Percentiles rank a stretch among this genome's conserved stretches.
These are phyloP conservation scores for Hyaloscypha variabilis DNA, from an alignment of 495 filamentous ascomycete species.

Conservation along the genomic window DNA sequence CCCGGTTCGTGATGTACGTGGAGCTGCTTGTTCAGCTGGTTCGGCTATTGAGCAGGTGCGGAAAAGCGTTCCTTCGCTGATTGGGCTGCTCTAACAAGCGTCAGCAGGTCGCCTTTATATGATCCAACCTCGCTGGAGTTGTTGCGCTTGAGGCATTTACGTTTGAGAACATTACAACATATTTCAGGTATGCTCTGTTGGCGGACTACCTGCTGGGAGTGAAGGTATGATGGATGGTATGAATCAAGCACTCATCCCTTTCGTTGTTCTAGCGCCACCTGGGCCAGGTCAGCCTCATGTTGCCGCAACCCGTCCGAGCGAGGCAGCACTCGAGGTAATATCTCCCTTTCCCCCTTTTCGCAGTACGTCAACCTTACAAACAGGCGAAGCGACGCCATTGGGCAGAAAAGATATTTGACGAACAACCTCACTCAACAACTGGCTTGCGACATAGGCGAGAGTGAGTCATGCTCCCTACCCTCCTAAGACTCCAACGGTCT, in stretches of 20 bases:
- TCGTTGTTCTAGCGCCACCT: slow-evolving; percentile 24
- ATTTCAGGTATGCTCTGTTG: slow-evolving; percentile 31
- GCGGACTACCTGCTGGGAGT: neutral
- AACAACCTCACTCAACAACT: slow-evolving; percentile 51
- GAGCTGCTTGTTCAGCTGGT: slow-evolving; percentile 50
- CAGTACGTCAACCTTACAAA: slow-evolving; percentile 20
- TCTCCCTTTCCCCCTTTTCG: slow-evolving; percentile 6
- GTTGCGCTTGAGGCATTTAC: slow-evolving; percentile 46
- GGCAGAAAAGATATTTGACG: slow-evolving; percentile 60
- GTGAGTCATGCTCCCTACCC: slow-evolving; percentile 32
- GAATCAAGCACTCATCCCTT: slow-evolving; percentile 27
- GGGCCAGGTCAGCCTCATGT: slow-evolving; percentile 20
- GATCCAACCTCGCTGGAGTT: slow-evolving; percentile 53
- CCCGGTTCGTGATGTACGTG: slow-evolving; percentile 55
- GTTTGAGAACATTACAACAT: slow-evolving; percentile 37
- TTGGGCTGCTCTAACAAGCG: slow-evolving; percentile 19
- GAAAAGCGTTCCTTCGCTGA: slow-evolving; percentile 21
- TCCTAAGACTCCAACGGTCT: slow-evolving; percentile 10
- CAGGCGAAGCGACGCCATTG: slow-evolving; percentile 40
- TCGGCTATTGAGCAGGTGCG: slow-evolving; percentile 43
- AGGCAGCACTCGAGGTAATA: slow-evolving; percentile 24
- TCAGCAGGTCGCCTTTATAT: slow-evolving; percentile 50
- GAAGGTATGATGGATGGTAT: slow-evolving; percentile 5
- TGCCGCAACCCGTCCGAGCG: slow-evolving; percentile 10
- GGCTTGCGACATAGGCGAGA: slow-evolving; percentile 44